Evolutionary conservation across 1,284 basidiomycete genomes (phyloP).

Genomic region (Tilletia horrida): DNA sequence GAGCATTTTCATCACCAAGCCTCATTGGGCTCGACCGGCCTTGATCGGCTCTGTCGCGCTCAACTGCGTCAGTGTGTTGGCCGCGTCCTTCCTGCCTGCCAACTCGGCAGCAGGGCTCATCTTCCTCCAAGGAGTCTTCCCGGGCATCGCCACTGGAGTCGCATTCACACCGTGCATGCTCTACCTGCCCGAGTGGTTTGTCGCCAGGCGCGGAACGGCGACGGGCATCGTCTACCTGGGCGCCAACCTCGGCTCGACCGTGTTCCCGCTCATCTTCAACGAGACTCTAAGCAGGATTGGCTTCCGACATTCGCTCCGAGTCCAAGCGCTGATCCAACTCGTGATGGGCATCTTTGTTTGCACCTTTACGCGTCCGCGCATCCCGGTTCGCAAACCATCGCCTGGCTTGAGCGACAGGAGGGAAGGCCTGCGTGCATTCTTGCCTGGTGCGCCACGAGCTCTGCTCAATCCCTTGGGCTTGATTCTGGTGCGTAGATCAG

Average conservation of each 20-base stretch:
- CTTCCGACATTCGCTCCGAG: conserved; percentile 37
- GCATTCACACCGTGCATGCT: conserved; percentile 18
- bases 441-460: neutral
- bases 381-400: neutral
- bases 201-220: conserved; percentile 26
- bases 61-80: conserved; percentile 20
- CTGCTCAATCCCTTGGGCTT: conserved; percentile 1
- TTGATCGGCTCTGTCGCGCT: neutral
- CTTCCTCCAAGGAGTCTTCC: conserved; percentile 15
- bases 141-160: conserved; percentile 15
- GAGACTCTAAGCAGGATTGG: conserved; percentile 29
- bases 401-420: neutral
- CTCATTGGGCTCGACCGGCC: neutral
- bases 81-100: conserved; percentile 24
- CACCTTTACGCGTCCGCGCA: neutral
- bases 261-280: conserved; percentile 32
- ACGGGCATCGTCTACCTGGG: conserved; percentile 31
- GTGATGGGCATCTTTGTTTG: neutral
- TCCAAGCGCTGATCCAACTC: conserved; percentile 26
- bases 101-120: conserved; percentile 12
- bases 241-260: conserved; percentile 31
- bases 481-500: neutral
- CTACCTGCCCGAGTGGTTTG: conserved; percentile 24
- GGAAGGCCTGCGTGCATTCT: neutral
- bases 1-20: neutral